Evolutionary conservation across 2,329 filamentous ascomycete genomes (phyloP), one percentile per base, ranked within the genome.

Genomic region (Penicillium decumbens): DNA sequence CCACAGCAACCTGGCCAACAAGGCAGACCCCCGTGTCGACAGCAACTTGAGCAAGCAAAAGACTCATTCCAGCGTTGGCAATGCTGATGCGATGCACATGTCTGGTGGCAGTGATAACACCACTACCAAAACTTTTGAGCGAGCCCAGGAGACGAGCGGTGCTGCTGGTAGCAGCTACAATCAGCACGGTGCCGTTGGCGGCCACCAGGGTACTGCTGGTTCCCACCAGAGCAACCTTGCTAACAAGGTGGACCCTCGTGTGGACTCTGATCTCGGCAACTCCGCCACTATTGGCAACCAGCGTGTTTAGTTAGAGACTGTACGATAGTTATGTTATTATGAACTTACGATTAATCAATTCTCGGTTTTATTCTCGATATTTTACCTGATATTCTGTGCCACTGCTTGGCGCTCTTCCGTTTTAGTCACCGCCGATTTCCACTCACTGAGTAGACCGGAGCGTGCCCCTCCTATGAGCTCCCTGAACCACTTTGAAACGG

Each of bases 201-300:
- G 29, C 15, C 28, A 39, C n/a, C 23, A 46, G 15, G 43, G 30
- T 20, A 57, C 54, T 33, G 52, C 44, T 18, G 56, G 56, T 38
- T 54, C 56, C 7, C 56, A 59, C 40, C 44, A 50, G 23, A 57
- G 52, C 38, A 49, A 54, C 25, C 9, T 41, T 7, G 48, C 40
- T 12, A 58, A 58, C 51, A 58, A 58, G 55, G 23, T 58, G 4
- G 55, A 58, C 28, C 55, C 55, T 10, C 56, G 56, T 27, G 54
- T 59, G n/a, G 56, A 59, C 46, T 59, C 56, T n/a, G 54, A 59
- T 23, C 50, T 45, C 18, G 54, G 55, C 41, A 53, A 50, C 3
- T 54, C 54, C 9, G 51, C 49, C 38, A 55, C 51, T 23, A n/a
- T 54, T 45, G 54, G 52, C 9, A 27, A 30, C 6, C 54, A 56